Evolutionary conservation across 441 rosid species (phyloP).

Genomic region (Euphorbia schlechtendalii): DNA sequence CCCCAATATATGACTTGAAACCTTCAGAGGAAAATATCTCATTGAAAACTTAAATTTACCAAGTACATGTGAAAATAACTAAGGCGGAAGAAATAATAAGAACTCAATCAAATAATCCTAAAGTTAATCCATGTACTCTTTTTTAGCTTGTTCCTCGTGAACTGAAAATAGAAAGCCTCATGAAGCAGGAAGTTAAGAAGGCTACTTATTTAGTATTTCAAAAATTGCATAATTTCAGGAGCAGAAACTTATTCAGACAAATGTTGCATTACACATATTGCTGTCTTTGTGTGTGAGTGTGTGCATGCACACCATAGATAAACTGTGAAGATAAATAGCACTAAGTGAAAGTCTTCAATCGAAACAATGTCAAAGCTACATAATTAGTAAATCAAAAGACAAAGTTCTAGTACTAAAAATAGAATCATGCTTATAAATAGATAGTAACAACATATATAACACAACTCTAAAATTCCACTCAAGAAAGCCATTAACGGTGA

Average conservation of each 20-base stretch:
- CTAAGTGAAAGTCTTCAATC: neutral
- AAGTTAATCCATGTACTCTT: neutral
- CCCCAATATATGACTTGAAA: neutral
- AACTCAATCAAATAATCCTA: neutral
- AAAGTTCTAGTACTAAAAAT: neutral
- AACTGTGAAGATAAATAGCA: neutral
- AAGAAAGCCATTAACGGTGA: neutral
- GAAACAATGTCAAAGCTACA: neutral
- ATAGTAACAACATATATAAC: neutral
- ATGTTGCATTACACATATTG: neutral
- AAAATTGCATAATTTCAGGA: neutral
- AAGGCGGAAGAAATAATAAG: neutral
- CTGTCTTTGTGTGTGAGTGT: too few relatives aligned
- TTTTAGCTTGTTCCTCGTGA: neutral
- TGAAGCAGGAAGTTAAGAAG: neutral
- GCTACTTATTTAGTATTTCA: neutral
- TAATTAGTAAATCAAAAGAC: neutral
- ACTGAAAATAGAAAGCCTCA: constrained; percentile 1
- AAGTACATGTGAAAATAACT: neutral
- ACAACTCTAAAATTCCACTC: neutral
- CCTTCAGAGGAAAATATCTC: neutral
- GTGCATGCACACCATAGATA: too few relatives aligned
- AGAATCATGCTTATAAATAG: too few relatives aligned
- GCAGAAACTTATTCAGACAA: neutral
- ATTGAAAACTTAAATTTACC: neutral